A percentile compares a stretch with the other conserved stretches of the same genome.
Conservation (phyloP, 108 stramenopile species). For the Nitzschia sp. region DNA sequence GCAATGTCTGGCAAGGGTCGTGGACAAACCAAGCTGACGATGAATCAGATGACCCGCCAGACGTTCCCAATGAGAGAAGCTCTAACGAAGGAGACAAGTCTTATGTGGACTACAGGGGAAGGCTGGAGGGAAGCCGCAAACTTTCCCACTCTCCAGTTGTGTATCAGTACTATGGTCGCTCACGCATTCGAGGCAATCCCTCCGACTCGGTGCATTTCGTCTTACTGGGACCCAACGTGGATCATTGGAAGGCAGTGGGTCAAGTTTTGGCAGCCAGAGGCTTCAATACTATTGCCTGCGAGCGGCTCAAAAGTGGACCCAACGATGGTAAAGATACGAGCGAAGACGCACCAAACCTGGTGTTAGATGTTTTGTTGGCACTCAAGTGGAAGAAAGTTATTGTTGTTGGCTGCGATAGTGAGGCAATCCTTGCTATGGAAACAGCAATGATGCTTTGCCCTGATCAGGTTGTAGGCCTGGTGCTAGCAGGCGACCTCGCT, state of each 20-base stretch:
- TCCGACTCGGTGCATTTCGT: conserved; percentile 47
- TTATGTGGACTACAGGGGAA: conserved; percentile 7
- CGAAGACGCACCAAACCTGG: conserved; percentile 30
- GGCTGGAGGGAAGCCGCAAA: conserved; percentile 5
- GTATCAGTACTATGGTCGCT: conserved; percentile 50
- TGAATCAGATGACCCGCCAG: not conserved
- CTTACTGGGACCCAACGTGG: conserved; percentile 58
- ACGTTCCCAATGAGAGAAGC: not conserved
- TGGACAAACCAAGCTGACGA: not conserved
- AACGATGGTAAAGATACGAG: not conserved
- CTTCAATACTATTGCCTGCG: conserved; percentile 64
- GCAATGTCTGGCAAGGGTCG: not conserved
- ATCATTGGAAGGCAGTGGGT: conserved; percentile 60
- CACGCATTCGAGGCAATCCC: conserved; percentile 21
- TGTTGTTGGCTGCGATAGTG: conserved; percentile 56
- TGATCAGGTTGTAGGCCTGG: conserved; percentile 46
- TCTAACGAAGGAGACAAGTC: not conserved
- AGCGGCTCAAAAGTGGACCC: conserved; percentile 32
- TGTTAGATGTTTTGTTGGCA: conserved; percentile 38
- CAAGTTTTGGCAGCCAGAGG: conserved; percentile 52
- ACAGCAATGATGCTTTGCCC: conserved; percentile 53
- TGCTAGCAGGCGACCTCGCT: conserved; percentile 50
- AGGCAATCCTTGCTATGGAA: conserved; percentile 50
- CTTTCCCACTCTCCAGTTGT: conserved; percentile 33
- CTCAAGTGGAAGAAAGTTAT: conserved; percentile 54